These are phyloP conservation scores for Papiliotrema nemorosa DNA, from an alignment of 1,284 basidiomycete species.

Conservation along the genomic window DNA sequence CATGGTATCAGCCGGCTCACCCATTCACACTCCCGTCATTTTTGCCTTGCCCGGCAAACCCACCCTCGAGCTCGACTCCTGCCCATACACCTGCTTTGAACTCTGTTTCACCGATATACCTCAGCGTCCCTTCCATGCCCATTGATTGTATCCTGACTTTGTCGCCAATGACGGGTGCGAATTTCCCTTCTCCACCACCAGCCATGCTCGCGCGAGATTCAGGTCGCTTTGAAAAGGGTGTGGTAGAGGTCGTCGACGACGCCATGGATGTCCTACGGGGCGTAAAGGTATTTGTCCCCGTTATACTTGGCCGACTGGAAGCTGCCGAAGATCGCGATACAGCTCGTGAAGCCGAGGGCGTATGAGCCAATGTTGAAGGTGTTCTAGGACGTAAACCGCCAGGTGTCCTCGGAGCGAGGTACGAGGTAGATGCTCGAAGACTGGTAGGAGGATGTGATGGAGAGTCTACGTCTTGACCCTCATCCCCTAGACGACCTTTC, in stretches of 20 bases:
- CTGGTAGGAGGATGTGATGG: conserved; percentile 16
- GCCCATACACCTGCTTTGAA: conserved; percentile 85
- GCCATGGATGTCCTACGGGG: conserved; percentile 39
- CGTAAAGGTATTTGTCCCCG: conserved; percentile 28
- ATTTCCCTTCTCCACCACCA: conserved; percentile 21
- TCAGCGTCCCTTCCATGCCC: conserved; percentile 70
- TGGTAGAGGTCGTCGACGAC: conserved; percentile 27
- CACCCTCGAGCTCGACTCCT: conserved; percentile 80
- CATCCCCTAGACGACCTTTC: conserved; percentile 4
- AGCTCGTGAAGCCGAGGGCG: conserved; percentile 29
- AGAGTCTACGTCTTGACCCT: conserved; percentile 30
- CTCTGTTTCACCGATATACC: conserved; percentile 75
- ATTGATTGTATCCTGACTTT: conserved; percentile 77
- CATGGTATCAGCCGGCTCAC: conserved; percentile 55
- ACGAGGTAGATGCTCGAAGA: conserved; percentile 7
- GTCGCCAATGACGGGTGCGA: conserved; percentile 59
- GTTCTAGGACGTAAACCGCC: conserved; percentile 25
- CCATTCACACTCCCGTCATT: conserved; percentile 87
- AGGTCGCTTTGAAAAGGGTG: conserved; percentile 33
- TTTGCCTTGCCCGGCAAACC: conserved; percentile 88
- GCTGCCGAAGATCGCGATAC: conserved; percentile 26
- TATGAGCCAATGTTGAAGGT: conserved; percentile 18
- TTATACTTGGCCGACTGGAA: conserved; percentile 28
- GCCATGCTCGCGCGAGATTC: conserved; percentile 35
- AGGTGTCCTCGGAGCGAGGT: conserved; percentile 32